Percentiles rank a stretch among this genome's conserved stretches.
Conservation (phyloP, 1,284 basidiomycete genomes). For the Waitea zeae region DNA sequence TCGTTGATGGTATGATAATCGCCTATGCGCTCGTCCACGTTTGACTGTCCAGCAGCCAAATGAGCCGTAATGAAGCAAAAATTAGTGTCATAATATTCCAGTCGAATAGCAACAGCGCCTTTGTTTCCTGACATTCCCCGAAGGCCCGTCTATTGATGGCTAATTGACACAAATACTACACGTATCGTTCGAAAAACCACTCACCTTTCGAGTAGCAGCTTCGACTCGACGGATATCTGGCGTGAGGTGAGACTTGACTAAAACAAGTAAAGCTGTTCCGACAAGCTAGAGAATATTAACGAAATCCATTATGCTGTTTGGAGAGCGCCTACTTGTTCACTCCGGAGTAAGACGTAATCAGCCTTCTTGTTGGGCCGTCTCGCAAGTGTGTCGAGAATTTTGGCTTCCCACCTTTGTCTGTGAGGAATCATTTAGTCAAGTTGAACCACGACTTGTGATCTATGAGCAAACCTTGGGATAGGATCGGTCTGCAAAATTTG, state of each 20-base stretch:
- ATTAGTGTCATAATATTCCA: constrained; percentile 80
- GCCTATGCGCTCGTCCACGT: constrained; percentile 80
- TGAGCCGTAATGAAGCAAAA: constrained; percentile 96
- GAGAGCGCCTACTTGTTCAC: constrained; percentile 56
- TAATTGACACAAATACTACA: constrained; percentile 4
- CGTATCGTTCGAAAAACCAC: constrained; percentile 6
- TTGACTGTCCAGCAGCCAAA: constrained; percentile 84
- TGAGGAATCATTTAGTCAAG: constrained; percentile 1
- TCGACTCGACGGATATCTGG: constrained; percentile 81
- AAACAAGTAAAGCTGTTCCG: constrained; percentile 80
- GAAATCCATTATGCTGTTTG: constrained; percentile 2
- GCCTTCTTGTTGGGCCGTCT: constrained; percentile 45
- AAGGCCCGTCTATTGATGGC: constrained; percentile 70
- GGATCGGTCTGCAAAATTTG: constrained; percentile 96
- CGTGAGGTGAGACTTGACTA: constrained; percentile 67
- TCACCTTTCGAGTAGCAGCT: constrained; percentile 78
- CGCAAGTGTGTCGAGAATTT: constrained; percentile 67
- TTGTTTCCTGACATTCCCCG: constrained; percentile 98
- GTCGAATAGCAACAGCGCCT: constrained; percentile 83
- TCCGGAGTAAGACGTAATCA: constrained; percentile 77
- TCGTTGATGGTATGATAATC: constrained; percentile 83
- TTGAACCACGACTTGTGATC: neutral
- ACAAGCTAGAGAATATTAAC: constrained; percentile 45
- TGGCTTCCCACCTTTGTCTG: constrained; percentile 77
- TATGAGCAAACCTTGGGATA: constrained; percentile 53